A percentile compares a stretch with the other conserved stretches of the same genome.
These are phyloP conservation scores for Macrophomina tecta DNA, from an alignment of 2,329 filamentous ascomycete species.

Conservation along the genomic window DNA sequence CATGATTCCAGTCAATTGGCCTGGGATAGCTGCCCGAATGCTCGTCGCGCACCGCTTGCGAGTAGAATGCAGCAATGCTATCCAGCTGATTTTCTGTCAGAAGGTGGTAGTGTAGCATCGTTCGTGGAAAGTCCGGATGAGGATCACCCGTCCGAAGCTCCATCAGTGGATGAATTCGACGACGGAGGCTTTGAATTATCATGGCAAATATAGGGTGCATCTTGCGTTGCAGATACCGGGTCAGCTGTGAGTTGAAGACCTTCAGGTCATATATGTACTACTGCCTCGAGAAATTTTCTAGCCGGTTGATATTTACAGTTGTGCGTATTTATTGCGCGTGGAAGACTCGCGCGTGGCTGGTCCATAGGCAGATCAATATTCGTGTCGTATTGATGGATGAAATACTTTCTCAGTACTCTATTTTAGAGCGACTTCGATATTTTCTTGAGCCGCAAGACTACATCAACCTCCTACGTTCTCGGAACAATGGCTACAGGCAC, in stretches of 20 bases:
- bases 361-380: background rate
- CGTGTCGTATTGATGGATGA: background rate
- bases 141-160: background rate
- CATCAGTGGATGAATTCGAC: background rate
- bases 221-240: background rate
- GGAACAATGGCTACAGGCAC: background rate
- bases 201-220: background rate
- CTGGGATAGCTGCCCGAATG: background rate
- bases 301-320: background rate
- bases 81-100: background rate
- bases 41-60: background rate
- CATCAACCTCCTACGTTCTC: conserved; percentile 1
- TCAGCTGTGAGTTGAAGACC: background rate
- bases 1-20: background rate
- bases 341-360: too few species aligned
- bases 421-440: background rate
- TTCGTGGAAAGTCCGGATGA: background rate
- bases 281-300: background rate
- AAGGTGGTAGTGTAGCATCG: background rate
- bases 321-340: background rate
- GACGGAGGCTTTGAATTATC: background rate
- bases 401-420: background rate
- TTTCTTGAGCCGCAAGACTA: background rate
- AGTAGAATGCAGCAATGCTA: background rate
- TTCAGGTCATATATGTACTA: background rate